A percentile compares a stretch with the other conserved stretches of the same genome.
These are phyloP conservation scores for Trametes coccinea DNA, from an alignment of 768 basidiomycete genomes.

Conservation along the genomic window DNA sequence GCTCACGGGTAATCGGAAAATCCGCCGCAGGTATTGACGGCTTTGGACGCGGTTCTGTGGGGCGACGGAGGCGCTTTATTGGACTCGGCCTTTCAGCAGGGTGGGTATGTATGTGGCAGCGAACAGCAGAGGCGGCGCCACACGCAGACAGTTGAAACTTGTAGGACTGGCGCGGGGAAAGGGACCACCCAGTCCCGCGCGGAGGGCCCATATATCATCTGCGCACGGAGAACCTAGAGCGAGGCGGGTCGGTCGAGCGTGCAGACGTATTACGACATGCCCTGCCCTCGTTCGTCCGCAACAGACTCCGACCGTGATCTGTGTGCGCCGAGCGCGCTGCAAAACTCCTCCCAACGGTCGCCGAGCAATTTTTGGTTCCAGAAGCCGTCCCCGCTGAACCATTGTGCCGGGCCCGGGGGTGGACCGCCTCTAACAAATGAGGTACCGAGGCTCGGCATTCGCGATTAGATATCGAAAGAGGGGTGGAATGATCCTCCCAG, in stretches of 20 bases:
- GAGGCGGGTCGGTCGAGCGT: conserved; percentile 18
- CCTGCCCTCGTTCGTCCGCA: conserved; percentile 15
- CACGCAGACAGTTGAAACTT: background rate
- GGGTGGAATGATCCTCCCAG: conserved; percentile 20
- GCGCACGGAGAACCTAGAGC: conserved; percentile 17
- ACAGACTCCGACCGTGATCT: conserved; percentile 22
- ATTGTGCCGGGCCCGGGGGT: conserved; percentile 17
- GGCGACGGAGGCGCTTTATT: background rate
- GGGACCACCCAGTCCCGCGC: background rate
- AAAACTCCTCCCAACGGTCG: conserved; percentile 19
- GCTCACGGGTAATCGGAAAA: conserved; percentile 12
- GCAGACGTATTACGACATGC: conserved; percentile 22
- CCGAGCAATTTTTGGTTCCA: conserved; percentile 22
- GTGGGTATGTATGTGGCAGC: background rate
- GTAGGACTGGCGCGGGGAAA: conserved; percentile 16
- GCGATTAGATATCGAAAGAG: conserved; percentile 25
- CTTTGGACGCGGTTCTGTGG: background rate
- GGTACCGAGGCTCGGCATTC: conserved; percentile 30
- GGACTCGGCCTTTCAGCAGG: background rate
- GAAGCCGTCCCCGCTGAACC: conserved; percentile 21
- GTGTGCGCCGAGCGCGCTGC: conserved; percentile 9
- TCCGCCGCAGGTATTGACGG: background rate
- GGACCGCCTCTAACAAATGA: conserved; percentile 19
- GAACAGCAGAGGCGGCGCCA: background rate
- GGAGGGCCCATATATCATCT: conserved; percentile 18